Base-by-base conservation (phyloP, 495 filamentous ascomycete species). In the Hapsidospora chrysogenum region DNA sequence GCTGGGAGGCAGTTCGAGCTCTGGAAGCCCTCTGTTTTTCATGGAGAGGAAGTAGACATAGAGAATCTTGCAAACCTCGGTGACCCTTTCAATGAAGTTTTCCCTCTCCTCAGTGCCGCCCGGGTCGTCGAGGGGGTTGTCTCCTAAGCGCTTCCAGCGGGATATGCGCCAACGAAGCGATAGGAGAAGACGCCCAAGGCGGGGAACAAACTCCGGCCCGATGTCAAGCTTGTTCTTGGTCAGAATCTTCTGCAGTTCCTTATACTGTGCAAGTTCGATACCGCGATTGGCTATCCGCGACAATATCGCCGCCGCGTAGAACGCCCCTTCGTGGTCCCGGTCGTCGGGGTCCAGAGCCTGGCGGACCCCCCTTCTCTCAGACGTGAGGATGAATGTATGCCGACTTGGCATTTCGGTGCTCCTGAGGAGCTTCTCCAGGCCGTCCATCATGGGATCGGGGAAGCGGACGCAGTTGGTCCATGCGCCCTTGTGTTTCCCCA, bases 21-120 rank as follows among this genome's bases (percentile, higher is more conserved):
- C 31, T 5, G 31, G 18, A n/a, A 33, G 31, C n/a, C n/a, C n/a
- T 7, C 18, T 13, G 8, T 21, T 18, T 23, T 14, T 33, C 31
- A 33, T 33, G 9, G 20, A 33, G 18, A 18, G 23, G 23, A 33
- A 33, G 6, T 33, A 33, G 7, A 33, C 31, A 21, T 33, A 33
- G 10, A 33, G 31, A n/a, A 33, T 17, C 18, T 4, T 6, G 18
- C 31, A 33, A 0, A 33, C 18, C 2, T 22, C 7, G 3, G 8
- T 33, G 18, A 33, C 3, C 3, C 31, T 18, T 3, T 14, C 16
- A 9, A 23, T 13, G 11, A 7, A 22, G 31, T 13, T n/a, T 9
- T 13, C 10, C 4, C 4, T 1, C 9, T 8, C 4, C 6, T 6
- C 15, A 2, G 1, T 7, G 8, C 9, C 17, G 6, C 9, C 23